Evolutionary conservation across 306 rosid species (phyloP).

Genomic region (Quercus rubra): DNA sequence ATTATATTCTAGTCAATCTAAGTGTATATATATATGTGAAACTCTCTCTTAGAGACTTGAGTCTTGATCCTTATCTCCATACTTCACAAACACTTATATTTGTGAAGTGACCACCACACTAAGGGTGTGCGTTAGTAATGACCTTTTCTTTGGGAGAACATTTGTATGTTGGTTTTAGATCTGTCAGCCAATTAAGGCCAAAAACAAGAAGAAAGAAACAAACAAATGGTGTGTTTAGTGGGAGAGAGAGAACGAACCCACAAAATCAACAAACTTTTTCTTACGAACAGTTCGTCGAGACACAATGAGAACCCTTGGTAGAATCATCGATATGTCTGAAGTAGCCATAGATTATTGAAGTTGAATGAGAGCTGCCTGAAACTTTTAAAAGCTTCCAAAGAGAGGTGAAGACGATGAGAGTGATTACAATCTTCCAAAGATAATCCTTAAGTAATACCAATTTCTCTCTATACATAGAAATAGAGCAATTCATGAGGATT

Average conservation of each 20-base stretch:
- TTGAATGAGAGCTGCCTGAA: neutral
- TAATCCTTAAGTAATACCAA: neutral
- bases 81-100: rapidly evolving
- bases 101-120: no score
- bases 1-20: no score
- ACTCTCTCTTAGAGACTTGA: rapidly evolving
- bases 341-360: slow-evolving; percentile 10
- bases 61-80: rapidly evolving
- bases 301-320: slow-evolving; percentile 50
- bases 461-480: neutral
- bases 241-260: slow-evolving; percentile 22
- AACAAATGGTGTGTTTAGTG: neutral
- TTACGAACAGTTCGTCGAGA: slow-evolving; percentile 42
- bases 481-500: neutral
- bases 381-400: neutral
- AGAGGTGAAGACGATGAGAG: neutral
- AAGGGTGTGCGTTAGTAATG: no score
- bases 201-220: no score
- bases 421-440: neutral
- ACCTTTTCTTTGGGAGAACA: no score
- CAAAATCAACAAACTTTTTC: slow-evolving; percentile 47
- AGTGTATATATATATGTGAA: no score
- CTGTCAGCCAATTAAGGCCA: no score
- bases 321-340: slow-evolving; percentile 24
- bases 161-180: no score